Conservation (phyloP, 1,139 yeast genomes). For the Lipomyces yarrowii region DNA sequence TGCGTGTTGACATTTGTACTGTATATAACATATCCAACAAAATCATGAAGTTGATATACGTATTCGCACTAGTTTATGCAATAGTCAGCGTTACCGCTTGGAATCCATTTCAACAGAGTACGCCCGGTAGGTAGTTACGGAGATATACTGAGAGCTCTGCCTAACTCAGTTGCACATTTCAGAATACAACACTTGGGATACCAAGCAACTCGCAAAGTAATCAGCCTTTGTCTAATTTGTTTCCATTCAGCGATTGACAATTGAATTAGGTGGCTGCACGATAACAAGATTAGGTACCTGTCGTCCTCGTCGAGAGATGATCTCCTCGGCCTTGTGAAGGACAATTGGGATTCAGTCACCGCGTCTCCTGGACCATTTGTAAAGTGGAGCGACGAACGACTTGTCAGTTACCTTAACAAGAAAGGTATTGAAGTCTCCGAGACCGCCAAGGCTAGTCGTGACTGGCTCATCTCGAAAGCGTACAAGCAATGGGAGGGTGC, state of each 20-base stretch:
- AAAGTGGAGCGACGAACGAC: slow-evolving; percentile 33
- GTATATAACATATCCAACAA: neutral
- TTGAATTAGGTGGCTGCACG: slow-evolving; percentile 29
- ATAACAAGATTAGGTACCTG: slow-evolving; percentile 29
- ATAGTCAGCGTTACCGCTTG: slow-evolving; percentile 14
- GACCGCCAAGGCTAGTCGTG: slow-evolving; percentile 33
- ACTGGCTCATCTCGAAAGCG: slow-evolving; percentile 29
- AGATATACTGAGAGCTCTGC: neutral
- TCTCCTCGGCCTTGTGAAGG: slow-evolving; percentile 33
- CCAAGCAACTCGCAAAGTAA: slow-evolving; percentile 14
- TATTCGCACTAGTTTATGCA: slow-evolving; percentile 9
- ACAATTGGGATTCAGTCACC: slow-evolving; percentile 34
- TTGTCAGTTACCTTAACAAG: slow-evolving; percentile 29
- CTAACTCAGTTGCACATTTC: neutral
- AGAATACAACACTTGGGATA: slow-evolving; percentile 29
- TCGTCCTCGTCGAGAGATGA: slow-evolving; percentile 29
- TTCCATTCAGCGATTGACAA: neutral
- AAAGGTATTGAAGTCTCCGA: slow-evolving; percentile 32
- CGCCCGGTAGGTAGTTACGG: slow-evolving; percentile 16
- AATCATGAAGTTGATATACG: slow-evolving; percentile 7
- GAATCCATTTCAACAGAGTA: slow-evolving; percentile 7
- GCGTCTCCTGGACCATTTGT: slow-evolving; percentile 30
- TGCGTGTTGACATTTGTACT: neutral
- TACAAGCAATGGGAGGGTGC: slow-evolving; percentile 30
- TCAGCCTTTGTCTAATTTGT: neutral